These are phyloP conservation scores for Elongisporangium prolatum DNA, from an alignment of 352 stramenopile species.

Conservation along the genomic window DNA sequence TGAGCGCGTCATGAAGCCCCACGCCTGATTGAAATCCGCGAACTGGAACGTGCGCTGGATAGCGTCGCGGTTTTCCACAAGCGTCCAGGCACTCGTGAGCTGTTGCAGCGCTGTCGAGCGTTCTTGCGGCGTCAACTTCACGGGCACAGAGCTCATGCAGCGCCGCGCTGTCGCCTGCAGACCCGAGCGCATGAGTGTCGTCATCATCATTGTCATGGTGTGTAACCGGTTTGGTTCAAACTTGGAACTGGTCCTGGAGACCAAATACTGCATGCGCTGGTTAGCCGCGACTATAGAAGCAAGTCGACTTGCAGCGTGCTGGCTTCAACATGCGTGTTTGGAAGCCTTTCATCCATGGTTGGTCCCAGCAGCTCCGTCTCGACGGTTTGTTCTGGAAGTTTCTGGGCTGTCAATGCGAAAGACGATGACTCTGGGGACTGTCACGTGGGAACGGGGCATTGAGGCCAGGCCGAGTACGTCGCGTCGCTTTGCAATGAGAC, in stretches of 20 bases:
- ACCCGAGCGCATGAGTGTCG: not conserved
- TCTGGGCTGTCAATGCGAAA: not conserved
- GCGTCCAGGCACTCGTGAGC: constrained; percentile 46
- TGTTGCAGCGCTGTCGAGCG: constrained; percentile 32
- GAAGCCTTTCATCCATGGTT: not conserved
- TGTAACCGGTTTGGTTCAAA: not conserved
- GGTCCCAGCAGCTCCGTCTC: not conserved
- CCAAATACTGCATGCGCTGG: not conserved
- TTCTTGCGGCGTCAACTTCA: constrained; percentile 39
- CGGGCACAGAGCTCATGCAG: constrained; percentile 29
- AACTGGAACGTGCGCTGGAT: constrained; percentile 85
- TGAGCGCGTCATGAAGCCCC: constrained; percentile 72
- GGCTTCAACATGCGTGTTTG: not conserved
- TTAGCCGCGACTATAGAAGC: not conserved
- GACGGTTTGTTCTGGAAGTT: not conserved
- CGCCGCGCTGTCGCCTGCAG: not conserved
- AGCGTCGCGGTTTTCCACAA: constrained; percentile 60
- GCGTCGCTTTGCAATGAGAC: not conserved
- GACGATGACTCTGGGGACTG: not conserved
- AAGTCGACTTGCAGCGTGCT: not conserved
- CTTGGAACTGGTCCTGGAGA: not conserved
- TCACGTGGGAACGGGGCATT: not conserved
- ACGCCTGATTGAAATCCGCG: constrained; percentile 78
- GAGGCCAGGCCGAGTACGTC: no score
- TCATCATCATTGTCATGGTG: not conserved